Evolutionary conservation across 768 basidiomycete genomes (phyloP).

Genomic region (Amanita pseudoporphyria): DNA sequence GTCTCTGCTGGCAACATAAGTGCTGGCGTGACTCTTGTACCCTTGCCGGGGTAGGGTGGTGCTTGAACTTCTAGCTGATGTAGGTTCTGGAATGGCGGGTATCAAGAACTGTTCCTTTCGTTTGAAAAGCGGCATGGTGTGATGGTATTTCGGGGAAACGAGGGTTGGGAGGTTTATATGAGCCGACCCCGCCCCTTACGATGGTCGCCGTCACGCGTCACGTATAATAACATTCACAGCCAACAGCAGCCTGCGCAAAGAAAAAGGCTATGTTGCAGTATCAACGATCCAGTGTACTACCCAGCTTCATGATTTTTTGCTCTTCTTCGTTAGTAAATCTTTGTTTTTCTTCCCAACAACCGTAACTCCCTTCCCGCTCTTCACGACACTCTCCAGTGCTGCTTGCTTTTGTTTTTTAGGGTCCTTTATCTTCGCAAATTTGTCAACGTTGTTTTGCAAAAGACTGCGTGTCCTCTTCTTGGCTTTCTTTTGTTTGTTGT

Average conservation of each 20-base stretch:
- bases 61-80: conserved; percentile 20
- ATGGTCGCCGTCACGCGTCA: background rate
- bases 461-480: conserved; percentile 59
- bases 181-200: background rate
- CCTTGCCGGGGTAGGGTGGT: conserved; percentile 31
- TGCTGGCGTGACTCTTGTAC: conserved; percentile 43
- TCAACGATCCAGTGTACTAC: too few relatives aligned
- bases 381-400: conserved; percentile 75
- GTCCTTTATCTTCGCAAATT: conserved; percentile 47
- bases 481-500: conserved; percentile 59
- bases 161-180: background rate
- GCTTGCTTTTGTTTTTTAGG: conserved; percentile 79
- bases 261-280: background rate
- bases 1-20: conserved; percentile 64
- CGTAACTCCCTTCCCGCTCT: conserved; percentile 78
- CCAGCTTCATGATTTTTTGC: background rate
- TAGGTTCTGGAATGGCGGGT: conserved; percentile 46
- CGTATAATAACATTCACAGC: background rate
- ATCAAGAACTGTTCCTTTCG: conserved; percentile 57
- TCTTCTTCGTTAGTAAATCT: conserved; percentile 1
- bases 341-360: conserved; percentile 63
- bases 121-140: conserved; percentile 56
- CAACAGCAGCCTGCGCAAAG: too few relatives aligned
- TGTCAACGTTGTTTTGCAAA: conserved; percentile 57
- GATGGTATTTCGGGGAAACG: conserved; percentile 11